Evolutionary conservation across 371 early-diverging fungal genomes (phyloP), one percentile per base, ranked within the genome.

Genomic region (Saksenaea vasiformis): DNA sequence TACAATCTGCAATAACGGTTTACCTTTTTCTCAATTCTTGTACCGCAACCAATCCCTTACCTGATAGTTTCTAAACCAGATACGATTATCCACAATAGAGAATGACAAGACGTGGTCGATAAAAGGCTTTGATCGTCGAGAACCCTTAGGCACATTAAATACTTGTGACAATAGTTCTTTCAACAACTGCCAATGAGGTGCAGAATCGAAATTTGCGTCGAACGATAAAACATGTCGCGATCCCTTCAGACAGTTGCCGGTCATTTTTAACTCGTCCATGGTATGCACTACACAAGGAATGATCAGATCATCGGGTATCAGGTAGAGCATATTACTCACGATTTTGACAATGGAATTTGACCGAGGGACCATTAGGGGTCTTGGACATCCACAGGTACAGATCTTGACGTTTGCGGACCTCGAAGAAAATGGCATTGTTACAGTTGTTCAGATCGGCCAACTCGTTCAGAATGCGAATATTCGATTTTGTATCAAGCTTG

Each of bases 61-160:
- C 82, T 98, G 98, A 76, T 89, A 98, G 77, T 97, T 96, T 72
- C 99, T 86, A 82, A 98, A 92, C 96, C 95, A 98, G 57, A 98
- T 87, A 61, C 90, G 85, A 74, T 90, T 85, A 72, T 97, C 97
- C 34, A 91, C 91, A 61, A 96, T 87, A 37, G 92, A 89, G 73
- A 98, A 97, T 8, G 87, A 85, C 62, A 96, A 77, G 19, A 98
- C 93, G 64, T 96, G 97, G 77, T 98, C 99, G 61, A 95, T 79
- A 69, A 98, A 98, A 51, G 99, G 99, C 77, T 98, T 98, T 79
- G 90, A 88, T 68, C 90, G 89, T 62, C 97, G 89, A 0, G 92
- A 84, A 5, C 91, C 90, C 71, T 89, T 90, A 54, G 99, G 99
- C 31, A 92, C 90, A 37, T 89, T 93, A 77, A 98, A 98, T 17